These are phyloP conservation scores for Vigna angularis DNA, from an alignment of 306 rosid genomes.

Conservation along the genomic window DNA sequence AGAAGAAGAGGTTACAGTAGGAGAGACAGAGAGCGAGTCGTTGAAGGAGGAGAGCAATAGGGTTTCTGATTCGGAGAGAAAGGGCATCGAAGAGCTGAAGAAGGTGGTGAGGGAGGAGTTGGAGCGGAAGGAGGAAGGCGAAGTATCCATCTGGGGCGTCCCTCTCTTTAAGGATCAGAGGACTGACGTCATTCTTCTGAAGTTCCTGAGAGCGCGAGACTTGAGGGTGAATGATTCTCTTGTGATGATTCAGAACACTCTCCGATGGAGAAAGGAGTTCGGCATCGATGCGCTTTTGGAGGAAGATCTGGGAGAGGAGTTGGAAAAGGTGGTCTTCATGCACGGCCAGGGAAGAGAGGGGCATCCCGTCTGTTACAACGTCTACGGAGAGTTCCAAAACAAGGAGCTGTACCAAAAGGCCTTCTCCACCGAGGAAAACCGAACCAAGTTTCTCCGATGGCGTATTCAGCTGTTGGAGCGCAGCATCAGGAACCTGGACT, in stretches of 20 bases:
- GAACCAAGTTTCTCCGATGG: constrained; percentile 76
- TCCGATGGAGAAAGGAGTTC: constrained; percentile 77
- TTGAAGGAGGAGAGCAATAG: constrained; percentile 88
- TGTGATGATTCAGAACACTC: constrained; percentile 69
- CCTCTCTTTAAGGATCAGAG: constrained; percentile 79
- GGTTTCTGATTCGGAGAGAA: constrained; percentile 68
- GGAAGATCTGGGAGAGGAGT: constrained; percentile 79
- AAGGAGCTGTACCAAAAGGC: constrained; percentile 74
- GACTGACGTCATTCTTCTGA: constrained; percentile 78
- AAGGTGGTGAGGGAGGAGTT: constrained; percentile 52
- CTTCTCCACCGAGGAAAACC: constrained; percentile 62
- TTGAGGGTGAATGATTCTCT: constrained; percentile 74
- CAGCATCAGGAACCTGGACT: constrained; percentile 85
- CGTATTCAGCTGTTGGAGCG: constrained; percentile 86
- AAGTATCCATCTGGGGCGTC: constrained; percentile 80
- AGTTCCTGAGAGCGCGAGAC: constrained; percentile 88
- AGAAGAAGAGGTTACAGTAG: not conserved
- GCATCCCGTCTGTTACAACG: constrained; percentile 89
- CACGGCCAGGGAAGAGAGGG: constrained; percentile 72
- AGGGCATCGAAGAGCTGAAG: constrained; percentile 61
- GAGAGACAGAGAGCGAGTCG: constrained; percentile 41
- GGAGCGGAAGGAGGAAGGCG: not conserved
- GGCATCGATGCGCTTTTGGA: constrained; percentile 67
- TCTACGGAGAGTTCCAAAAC: constrained; percentile 93
- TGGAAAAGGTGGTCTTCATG: constrained; percentile 89